phyloP scores from a whole-genome alignment of 1,139 yeast genomes.

The Candida labiduridarum region DNA sequence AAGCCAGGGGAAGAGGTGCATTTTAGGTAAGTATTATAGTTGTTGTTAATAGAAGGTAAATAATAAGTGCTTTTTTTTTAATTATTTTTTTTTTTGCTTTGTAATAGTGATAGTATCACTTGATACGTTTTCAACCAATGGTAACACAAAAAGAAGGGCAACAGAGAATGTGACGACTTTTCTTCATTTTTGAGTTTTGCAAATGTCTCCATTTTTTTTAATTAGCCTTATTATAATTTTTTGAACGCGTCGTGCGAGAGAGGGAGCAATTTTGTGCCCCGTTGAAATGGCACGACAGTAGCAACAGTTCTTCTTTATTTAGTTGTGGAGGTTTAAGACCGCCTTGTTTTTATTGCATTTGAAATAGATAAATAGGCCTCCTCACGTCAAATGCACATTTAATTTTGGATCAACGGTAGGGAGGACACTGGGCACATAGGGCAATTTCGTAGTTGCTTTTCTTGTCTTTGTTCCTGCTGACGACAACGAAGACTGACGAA shows the following conservation, averaged over 20 bases:
- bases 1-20: conserved; percentile 43
- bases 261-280: no score
- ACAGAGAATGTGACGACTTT: background rate
- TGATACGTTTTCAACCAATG: background rate
- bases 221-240: background rate
- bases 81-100: background rate
- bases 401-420: background rate
- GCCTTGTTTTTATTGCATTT: background rate
- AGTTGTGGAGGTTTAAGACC: background rate
- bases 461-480: background rate
- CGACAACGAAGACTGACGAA: background rate
- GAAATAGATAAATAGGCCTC: background rate
- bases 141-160: background rate
- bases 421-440: no score
- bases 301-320: no score
- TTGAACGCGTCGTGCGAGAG: no score
- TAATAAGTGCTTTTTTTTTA: background rate
- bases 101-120: background rate
- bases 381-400: background rate
- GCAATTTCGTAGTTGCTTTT: no score
- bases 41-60: conserved; percentile 3
- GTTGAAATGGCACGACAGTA: no score
- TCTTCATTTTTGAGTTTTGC: no score
- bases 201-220: no score
- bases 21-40: conserved; percentile 5